Evolutionary conservation across 495 filamentous ascomycete genomes (phyloP).

Genomic region (Penicillium tannophilum): DNA sequence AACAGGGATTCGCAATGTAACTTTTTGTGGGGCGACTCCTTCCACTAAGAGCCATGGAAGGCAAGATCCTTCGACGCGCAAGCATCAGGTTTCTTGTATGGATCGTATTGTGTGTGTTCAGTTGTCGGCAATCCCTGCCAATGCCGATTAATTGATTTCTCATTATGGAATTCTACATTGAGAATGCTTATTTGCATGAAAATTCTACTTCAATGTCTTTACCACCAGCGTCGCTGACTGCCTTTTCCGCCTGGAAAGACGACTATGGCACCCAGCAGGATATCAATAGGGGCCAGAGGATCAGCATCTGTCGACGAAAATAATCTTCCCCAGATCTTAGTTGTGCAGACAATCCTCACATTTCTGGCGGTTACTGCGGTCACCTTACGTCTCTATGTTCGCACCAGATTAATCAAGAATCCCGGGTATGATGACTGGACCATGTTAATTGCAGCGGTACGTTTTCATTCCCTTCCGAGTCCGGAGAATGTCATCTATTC

Average conservation of each 20-base stretch:
- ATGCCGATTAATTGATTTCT: neutral
- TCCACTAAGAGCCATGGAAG: neutral
- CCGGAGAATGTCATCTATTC: no score
- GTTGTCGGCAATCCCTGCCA: neutral
- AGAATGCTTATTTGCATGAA: no score
- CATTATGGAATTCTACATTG: no score
- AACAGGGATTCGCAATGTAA: neutral
- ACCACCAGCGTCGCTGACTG: neutral
- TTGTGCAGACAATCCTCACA: neutral
- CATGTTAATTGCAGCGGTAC: neutral
- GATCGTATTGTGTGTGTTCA: neutral
- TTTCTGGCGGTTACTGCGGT: neutral
- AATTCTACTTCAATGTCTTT: neutral
- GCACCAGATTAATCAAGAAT: neutral
- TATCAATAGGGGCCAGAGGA: neutral
- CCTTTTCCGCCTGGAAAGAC: neutral
- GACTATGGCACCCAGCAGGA: neutral
- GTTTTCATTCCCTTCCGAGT: neutral
- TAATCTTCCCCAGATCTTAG: neutral
- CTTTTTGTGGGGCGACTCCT: neutral
- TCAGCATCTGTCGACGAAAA: neutral
- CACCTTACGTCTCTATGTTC: neutral
- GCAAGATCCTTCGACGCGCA: neutral
- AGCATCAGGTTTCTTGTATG: neutral
- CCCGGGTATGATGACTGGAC: neutral